phyloP scores from a whole-genome alignment of 352 stramenopile species.

The Aphanomyces euteiches region DNA sequence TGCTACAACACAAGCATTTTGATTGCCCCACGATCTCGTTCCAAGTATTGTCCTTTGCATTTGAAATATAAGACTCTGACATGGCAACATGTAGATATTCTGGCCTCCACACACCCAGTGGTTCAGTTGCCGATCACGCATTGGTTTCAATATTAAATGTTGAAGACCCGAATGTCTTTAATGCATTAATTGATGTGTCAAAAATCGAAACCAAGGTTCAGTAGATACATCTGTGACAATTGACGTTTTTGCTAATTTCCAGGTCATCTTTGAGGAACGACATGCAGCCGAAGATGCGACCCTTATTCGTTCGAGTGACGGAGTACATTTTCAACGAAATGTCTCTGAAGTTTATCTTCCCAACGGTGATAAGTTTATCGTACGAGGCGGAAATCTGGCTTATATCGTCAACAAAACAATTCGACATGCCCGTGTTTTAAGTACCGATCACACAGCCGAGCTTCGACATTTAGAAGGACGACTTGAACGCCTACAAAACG shows the following conservation, averaged over 20 bases:
- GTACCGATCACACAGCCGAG: slow-evolving; percentile 62
- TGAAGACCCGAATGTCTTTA: slow-evolving; percentile 72
- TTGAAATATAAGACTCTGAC: background rate
- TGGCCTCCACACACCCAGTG: slow-evolving; percentile 55
- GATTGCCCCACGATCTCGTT: slow-evolving; percentile 57
- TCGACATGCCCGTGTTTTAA: slow-evolving; percentile 64
- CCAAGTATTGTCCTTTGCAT: slow-evolving; percentile 38
- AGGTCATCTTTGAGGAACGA: slow-evolving; percentile 58
- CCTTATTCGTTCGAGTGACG: slow-evolving; percentile 47
- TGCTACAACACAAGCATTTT: slow-evolving; percentile 69
- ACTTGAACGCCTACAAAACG: slow-evolving; percentile 44
- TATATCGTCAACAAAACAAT: slow-evolving; percentile 75
- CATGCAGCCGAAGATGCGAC: slow-evolving; percentile 51
- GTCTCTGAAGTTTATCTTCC: slow-evolving; percentile 69
- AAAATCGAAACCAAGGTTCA: slow-evolving; percentile 60
- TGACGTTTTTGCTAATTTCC: background rate
- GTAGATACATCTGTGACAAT: background rate
- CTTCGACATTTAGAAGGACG: slow-evolving; percentile 46
- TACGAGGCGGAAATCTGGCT: slow-evolving; percentile 67
- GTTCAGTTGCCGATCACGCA: slow-evolving; percentile 47
- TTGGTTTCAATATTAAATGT: slow-evolving; percentile 79
- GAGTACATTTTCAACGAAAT: slow-evolving; percentile 56
- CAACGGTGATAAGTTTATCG: slow-evolving; percentile 71
- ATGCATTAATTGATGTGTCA: slow-evolving; percentile 72
- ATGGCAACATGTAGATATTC: slow-evolving; percentile 13